Base-by-base conservation (phyloP, 352 stramenopile species). In the Thraustotheca clavata region DNA sequence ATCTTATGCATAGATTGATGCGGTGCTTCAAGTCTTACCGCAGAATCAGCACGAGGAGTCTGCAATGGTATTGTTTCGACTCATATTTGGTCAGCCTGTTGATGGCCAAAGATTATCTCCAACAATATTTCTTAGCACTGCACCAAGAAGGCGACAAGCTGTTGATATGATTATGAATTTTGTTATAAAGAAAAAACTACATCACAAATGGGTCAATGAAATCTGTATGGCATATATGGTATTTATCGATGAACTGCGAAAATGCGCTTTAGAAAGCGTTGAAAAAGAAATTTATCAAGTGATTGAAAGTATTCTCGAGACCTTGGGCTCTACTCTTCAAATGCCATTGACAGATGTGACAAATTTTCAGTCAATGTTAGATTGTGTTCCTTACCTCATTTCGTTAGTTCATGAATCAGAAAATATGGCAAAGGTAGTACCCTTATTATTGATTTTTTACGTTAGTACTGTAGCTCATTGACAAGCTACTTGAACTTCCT, bases 131-230 rank as follows among this genome's bases (percentile, higher is more conserved):
- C 11, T 83, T 50, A 76, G 71, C 59, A 65, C 22, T 31, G 49
- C 33, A 3, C 69, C 67, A 22, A 54, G 72, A 0, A 67, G 76
- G 43, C 59, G 72, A 26, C 72, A 81, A 29, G 16, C n/a, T 50
- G 38, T 62, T 29, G 48, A 55, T 24, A 46, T 46, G 9, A 69
- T 91, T 5, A 70, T 89, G 29, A 73, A 83, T 35, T 54, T 88
- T 32, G 67, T 91, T 32, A 49, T 91, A 18, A 62, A 70, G 27
- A 91, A 74, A 49, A 83, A 93, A 43, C 68, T 90, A 38, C 79
- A 88, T 67, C 74, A 73, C 41, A 83, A 88, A 62, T 86, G 86
- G 69, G 71, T 91, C 46, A 85, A 82, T 1, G 84, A 93, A 70
- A 74, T 93, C 24, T 83, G 70, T 35, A 52, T 91, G 39, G 79